Base-by-base conservation (phyloP, 2,329 filamentous ascomycete genomes). In the Pyrenochaeta sp. region DNA sequence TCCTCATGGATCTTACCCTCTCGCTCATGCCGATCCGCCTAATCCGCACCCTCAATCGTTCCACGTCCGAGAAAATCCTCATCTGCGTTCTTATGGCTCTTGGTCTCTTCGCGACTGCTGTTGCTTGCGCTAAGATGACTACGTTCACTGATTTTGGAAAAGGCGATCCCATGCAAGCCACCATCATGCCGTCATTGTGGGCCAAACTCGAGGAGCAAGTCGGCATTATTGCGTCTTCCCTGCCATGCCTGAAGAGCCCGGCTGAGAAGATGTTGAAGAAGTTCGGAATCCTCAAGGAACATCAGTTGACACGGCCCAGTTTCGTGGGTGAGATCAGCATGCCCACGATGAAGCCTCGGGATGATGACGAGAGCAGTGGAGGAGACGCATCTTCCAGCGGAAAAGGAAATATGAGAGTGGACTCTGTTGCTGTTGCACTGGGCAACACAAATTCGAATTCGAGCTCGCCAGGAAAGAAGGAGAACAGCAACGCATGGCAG, bases 171-270 rank as follows among this genome's bases (percentile, higher is more conserved):
- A 53, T 63, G 43, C 61, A 65, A 43, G 55, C 39, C 1, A 61
- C 61, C 13, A 55, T 65, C 15, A 29, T 48, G 28, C 56, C 61
- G 10, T 63, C 60, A 7, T 41, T 58, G 23, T 57, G 48, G 42
- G 53, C 61, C 14, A 66, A 62, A 31, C 26, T 65, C 1, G 63
- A 66, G 45, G 60, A 66, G 23, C 30, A 55, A 3, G 52, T 60
- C 9, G 60, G 60, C 11, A 64, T 65, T n/a, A 63, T 66, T 31
- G 63, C 58, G 15, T 45, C 51, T 8, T 63, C 56, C 19, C 30
- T 63, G 13, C 55, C 63, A 4, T 56, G 53, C 29, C 35, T 66
- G 14, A 66, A 65, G 41, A 40, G 46, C 6, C 53, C 60, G 1
- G 45, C 34, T 1, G 53, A 66, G 42, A 48, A 39, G 3, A n/a